phyloP scores from a whole-genome alignment of 371 early-diverging fungal genomes.

The Apophysomyces sp. region DNA sequence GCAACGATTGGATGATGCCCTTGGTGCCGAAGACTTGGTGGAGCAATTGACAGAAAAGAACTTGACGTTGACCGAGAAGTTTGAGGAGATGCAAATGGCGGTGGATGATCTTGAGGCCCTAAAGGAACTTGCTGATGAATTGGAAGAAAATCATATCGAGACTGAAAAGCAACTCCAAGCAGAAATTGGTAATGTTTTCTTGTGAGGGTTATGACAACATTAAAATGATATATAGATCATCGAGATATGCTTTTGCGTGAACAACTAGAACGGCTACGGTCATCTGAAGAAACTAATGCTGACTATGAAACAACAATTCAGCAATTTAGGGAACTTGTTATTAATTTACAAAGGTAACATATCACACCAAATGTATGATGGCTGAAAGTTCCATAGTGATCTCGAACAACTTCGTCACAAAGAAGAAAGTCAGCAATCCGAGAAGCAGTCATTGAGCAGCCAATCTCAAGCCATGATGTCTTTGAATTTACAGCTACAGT shows the following conservation, averaged over 20 bases:
- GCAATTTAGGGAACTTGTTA: slow-evolving; percentile 87
- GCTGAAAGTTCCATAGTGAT: slow-evolving; percentile 34
- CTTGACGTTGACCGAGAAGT: slow-evolving; percentile 64
- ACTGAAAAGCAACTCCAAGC: slow-evolving; percentile 82
- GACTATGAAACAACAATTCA: slow-evolving; percentile 85
- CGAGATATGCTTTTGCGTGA: slow-evolving; percentile 72
- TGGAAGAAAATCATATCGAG: slow-evolving; percentile 88
- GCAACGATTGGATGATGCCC: slow-evolving; percentile 77
- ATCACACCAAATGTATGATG: background rate
- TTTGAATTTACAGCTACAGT: slow-evolving; percentile 80
- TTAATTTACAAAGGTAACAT: slow-evolving; percentile 62
- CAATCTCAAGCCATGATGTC: slow-evolving; percentile 86
- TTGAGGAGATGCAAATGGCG: slow-evolving; percentile 75
- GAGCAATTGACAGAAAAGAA: slow-evolving; percentile 81
- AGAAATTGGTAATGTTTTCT: slow-evolving; percentile 68
- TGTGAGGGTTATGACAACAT: background rate
- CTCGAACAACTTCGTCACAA: slow-evolving; percentile 66
- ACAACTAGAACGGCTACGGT: slow-evolving; percentile 56
- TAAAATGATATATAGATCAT: slow-evolving; percentile 37
- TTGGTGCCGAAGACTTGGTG: slow-evolving; percentile 81
- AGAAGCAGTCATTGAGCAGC: slow-evolving; percentile 53
- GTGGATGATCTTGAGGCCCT: slow-evolving; percentile 91
- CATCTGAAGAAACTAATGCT: slow-evolving; percentile 75
- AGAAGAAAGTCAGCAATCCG: slow-evolving; percentile 55
- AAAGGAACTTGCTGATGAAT: slow-evolving; percentile 86